These are phyloP conservation scores for Bipolaris oryzae DNA, from an alignment of 2,329 filamentous ascomycete genomes.

Conservation along the genomic window DNA sequence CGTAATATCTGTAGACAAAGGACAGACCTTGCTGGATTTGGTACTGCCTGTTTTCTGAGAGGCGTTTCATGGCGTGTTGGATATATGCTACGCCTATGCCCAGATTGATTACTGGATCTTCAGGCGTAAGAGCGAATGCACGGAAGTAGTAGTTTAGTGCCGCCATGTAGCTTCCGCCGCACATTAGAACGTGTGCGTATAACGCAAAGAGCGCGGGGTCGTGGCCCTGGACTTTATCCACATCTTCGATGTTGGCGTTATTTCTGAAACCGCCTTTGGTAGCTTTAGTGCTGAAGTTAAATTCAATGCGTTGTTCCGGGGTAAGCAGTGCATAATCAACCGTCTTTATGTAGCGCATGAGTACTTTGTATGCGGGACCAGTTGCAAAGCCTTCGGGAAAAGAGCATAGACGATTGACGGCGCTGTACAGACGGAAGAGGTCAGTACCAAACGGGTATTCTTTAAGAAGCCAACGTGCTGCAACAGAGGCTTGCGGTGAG, in stretches of 20 bases:
- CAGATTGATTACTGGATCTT: conserved; percentile 79
- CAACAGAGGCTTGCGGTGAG: conserved; percentile 72
- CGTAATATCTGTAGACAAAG: conserved; percentile 78
- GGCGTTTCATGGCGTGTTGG: conserved; percentile 86
- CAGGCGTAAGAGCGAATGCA: conserved; percentile 69
- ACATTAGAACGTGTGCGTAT: conserved; percentile 88
- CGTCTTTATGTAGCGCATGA: conserved; percentile 87
- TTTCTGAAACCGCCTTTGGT: conserved; percentile 49
- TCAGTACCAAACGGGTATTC: conserved; percentile 81
- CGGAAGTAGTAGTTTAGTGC: conserved; percentile 86
- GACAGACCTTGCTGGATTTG: conserved; percentile 82
- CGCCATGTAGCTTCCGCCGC: conserved; percentile 80
- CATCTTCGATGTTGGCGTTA: conserved; percentile 47
- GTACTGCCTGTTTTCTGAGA: conserved; percentile 88
- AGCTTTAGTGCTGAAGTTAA: conserved; percentile 47
- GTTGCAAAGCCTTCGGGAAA: conserved; percentile 77
- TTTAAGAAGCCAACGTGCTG: conserved; percentile 83
- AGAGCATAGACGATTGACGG: conserved; percentile 76
- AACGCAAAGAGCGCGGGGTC: conserved; percentile 84
- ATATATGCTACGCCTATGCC: conserved; percentile 78
- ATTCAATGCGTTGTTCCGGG: conserved; percentile 55
- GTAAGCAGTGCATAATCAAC: conserved; percentile 74
- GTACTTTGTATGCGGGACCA: conserved; percentile 85
- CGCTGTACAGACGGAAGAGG: conserved; percentile 80
- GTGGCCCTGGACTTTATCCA: conserved; percentile 49